phyloP scores from a whole-genome alignment of 2,329 filamentous ascomycete genomes.

The Paramyrothecium sp. region DNA sequence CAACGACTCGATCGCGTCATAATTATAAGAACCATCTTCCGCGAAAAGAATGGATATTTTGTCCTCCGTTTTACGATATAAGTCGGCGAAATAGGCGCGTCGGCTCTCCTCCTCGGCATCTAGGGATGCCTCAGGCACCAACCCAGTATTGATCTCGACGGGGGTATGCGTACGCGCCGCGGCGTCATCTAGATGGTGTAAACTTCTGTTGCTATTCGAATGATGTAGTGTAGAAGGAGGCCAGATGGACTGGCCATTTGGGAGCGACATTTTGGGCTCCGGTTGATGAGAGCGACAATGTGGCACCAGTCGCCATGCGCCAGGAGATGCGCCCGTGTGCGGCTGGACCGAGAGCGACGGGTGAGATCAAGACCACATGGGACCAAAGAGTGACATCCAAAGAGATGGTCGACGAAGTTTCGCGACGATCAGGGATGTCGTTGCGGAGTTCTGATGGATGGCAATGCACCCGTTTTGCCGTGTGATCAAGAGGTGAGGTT shows the following conservation, averaged over 20 bases:
- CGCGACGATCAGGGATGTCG: conserved; percentile 34
- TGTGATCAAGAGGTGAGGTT: conserved; percentile 57
- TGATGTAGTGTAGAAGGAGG: conserved; percentile 54
- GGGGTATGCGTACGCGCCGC: conserved; percentile 49
- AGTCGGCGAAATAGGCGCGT: conserved; percentile 71
- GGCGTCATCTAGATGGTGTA: conserved; percentile 62
- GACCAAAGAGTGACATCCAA: conserved; percentile 48
- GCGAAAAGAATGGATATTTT: conserved; percentile 75
- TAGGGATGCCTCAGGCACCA: conserved; percentile 60
- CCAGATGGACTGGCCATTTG: conserved; percentile 66
- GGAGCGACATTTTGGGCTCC: conserved; percentile 62
- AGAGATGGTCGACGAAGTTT: conserved; percentile 47
- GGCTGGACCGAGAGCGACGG: conserved; percentile 44
- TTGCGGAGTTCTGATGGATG: conserved; percentile 52
- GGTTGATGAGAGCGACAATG: conserved; percentile 46
- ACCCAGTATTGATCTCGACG: conserved; percentile 44
- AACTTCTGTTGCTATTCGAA: conserved; percentile 44
- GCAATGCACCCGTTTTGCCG: conserved; percentile 46
- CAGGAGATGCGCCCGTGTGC: conserved; percentile 49
- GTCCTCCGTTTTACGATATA: conserved; percentile 75
- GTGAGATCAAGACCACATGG: conserved; percentile 48
- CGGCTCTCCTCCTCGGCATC: conserved; percentile 68
- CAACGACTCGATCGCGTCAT: conserved; percentile 52
- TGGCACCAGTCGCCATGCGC: conserved; percentile 57
- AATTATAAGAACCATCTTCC: conserved; percentile 53